Conservation (phyloP, 352 stramenopile species). For the Discostella stelligera region DNA sequence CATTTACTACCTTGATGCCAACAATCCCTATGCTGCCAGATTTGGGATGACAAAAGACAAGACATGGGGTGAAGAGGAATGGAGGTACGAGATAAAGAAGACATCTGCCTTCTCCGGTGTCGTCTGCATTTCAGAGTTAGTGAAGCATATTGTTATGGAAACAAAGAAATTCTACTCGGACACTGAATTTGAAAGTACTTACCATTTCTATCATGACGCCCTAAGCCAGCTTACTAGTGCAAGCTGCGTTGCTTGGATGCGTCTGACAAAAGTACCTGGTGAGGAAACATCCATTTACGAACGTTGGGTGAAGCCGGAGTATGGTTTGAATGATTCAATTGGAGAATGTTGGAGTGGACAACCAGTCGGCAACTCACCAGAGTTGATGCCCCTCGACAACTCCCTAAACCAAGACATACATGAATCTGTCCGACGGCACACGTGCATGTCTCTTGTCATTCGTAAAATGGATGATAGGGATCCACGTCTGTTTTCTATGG, state of each 20-base stretch:
- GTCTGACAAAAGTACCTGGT: not conserved
- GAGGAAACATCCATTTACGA: conserved; percentile 7
- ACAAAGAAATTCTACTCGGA: no score
- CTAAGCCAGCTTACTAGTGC: not conserved
- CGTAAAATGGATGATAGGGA: no score
- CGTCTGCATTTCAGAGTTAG: conserved; percentile 1
- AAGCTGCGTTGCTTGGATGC: conserved; percentile 8
- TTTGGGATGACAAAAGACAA: no score
- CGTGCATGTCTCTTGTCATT: no score
- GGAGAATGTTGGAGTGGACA: not conserved
- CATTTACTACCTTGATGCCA: no score
- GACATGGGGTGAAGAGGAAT: no score
- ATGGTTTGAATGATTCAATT: not conserved
- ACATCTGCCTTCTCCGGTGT: not conserved
- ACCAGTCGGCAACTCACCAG: conserved; percentile 2
- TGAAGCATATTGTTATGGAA: conserved; percentile 16
- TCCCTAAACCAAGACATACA: no score
- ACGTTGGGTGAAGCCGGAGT: conserved; percentile 7
- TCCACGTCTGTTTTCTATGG: no score
- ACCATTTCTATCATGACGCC: conserved; percentile 18
- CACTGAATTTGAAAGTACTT: no score
- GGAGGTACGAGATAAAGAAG: no score
- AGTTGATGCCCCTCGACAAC: conserved; percentile 13
- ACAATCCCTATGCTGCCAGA: no score
- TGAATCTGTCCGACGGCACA: no score